Evolutionary conservation across 2,329 filamentous ascomycete species (phyloP), one percentile per base, ranked within the genome.

Genomic region (Fusarium keratoplasticum): DNA sequence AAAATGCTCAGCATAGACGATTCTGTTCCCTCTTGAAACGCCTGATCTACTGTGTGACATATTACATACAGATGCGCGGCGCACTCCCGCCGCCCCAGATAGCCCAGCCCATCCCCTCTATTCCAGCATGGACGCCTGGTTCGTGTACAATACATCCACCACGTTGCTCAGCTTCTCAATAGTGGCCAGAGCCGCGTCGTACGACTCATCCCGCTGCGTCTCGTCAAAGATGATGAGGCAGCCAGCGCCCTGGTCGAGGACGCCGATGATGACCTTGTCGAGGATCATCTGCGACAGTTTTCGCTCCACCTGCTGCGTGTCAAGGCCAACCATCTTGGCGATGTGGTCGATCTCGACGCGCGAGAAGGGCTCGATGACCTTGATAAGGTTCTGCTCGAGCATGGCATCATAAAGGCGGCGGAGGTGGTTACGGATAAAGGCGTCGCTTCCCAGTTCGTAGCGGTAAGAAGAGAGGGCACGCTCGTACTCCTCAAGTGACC

Each of bases 261-360:
- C 96, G 69, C 97, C 96, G 77, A 98, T 95, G 81, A 99, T 98
- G 80, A 98, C 95, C 88, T 98, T 98, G 87, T 99, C 96, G 69
- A 99, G 89, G 81, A 99, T 99, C 97, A 99, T 99, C 89, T 99
- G 97, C 54, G 94, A 97, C 73, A 99, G 89, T 89, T 99, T 99
- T 79, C 95, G 92, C 90, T 99, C 97, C 69, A 99, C 96, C 86
- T 98, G 96, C 83, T 95, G 93, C 29, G 94, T 97, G 83, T 98
- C 96, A 72, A 99, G 89, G 42, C 96, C 95, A 61, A 99, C 96
- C 93, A 98, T 97, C 87, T 96, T 95, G 77, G 96, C 96, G 79
- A 99, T 95, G 83, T 99, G 96, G 78, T 93, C 93, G 79, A 99
- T 97, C 86, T 99, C 96, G 63, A 99, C 96, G 72, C 95, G 91